Evolutionary conservation across 805 yeast genomes (phyloP).

Genomic region (Lipomyces starkeyi): DNA sequence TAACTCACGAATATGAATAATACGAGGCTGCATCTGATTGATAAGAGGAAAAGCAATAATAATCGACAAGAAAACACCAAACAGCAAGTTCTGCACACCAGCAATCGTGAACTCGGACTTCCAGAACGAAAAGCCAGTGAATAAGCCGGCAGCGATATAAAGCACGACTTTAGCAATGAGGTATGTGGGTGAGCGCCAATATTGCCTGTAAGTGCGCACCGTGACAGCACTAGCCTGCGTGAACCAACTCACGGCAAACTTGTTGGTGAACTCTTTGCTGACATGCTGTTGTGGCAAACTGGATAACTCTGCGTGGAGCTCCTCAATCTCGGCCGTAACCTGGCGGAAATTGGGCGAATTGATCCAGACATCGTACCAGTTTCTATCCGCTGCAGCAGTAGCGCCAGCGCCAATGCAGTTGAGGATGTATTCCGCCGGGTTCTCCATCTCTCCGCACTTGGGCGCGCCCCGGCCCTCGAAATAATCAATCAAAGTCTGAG

Average conservation of each 20-base stretch:
- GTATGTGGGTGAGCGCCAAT: conserved; percentile 68
- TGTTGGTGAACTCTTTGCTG: conserved; percentile 40
- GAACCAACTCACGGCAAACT: conserved; percentile 56
- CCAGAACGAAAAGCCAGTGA: conserved; percentile 75
- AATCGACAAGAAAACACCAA: conserved; percentile 64
- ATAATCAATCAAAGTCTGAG: conserved; percentile 61
- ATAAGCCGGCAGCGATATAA: conserved; percentile 58
- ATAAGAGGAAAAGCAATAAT: conserved; percentile 62
- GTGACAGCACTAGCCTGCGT: conserved; percentile 54
- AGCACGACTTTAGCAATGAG: conserved; percentile 64
- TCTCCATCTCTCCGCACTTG: conserved; percentile 63
- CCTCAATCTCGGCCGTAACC: conserved; percentile 47
- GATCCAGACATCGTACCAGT: conserved; percentile 71
- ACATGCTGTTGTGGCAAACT: conserved; percentile 39
- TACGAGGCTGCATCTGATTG: conserved; percentile 68
- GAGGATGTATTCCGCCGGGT: conserved; percentile 79
- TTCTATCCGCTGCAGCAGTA: conserved; percentile 61
- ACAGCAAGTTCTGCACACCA: conserved; percentile 66
- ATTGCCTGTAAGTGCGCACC: conserved; percentile 52
- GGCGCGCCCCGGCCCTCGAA: conserved; percentile 77
- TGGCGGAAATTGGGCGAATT: conserved; percentile 52
- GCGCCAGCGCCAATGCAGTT: conserved; percentile 84
- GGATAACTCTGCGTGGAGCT: conserved; percentile 43
- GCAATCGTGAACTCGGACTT: conserved; percentile 57
- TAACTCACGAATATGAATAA: conserved; percentile 62